A percentile compares a stretch with the other conserved stretches of the same genome.
These are phyloP conservation scores for Exophiala mesophila DNA, from an alignment of 2,329 filamentous ascomycete genomes.

Conservation along the genomic window DNA sequence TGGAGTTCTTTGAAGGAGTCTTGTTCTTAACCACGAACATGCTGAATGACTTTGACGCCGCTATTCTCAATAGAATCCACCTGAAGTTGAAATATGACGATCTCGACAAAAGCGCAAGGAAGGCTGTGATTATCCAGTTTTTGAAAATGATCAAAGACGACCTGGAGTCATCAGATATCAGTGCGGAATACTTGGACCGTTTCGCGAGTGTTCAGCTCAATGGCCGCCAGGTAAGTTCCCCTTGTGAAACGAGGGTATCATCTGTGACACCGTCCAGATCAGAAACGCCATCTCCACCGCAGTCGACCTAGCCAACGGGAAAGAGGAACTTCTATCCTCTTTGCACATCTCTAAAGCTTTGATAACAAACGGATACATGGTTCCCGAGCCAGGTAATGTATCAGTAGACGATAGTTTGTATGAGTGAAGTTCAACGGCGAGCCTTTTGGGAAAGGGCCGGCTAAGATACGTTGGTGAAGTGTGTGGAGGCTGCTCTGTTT, in stretches of 20 bases:
- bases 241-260: background rate
- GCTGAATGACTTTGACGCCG: slow-evolving; percentile 40
- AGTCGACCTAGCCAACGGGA: background rate
- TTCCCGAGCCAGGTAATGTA: background rate
- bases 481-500: no score
- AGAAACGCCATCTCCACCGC: background rate
- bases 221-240: background rate
- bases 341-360: background rate
- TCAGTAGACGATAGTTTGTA: slow-evolving; percentile 1
- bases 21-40: slow-evolving; percentile 45
- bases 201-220: background rate
- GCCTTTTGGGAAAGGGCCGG: no score
- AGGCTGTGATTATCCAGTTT: background rate
- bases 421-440: background rate
- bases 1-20: slow-evolving; percentile 38
- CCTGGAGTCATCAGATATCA: background rate
- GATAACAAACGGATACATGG: background rate
- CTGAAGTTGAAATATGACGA: slow-evolving; percentile 2
- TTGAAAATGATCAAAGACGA: background rate
- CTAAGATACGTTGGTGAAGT: no score
- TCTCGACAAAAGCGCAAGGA: background rate
- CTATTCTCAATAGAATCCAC: slow-evolving; percentile 21
- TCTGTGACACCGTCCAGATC: background rate
- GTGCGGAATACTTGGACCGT: background rate
- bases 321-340: background rate